A percentile compares a stretch with the other conserved stretches of the same genome.
Evolutionary conservation across 1,284 basidiomycete genomes (phyloP).

Genomic region (Trichosporon coremiiforme): DNA sequence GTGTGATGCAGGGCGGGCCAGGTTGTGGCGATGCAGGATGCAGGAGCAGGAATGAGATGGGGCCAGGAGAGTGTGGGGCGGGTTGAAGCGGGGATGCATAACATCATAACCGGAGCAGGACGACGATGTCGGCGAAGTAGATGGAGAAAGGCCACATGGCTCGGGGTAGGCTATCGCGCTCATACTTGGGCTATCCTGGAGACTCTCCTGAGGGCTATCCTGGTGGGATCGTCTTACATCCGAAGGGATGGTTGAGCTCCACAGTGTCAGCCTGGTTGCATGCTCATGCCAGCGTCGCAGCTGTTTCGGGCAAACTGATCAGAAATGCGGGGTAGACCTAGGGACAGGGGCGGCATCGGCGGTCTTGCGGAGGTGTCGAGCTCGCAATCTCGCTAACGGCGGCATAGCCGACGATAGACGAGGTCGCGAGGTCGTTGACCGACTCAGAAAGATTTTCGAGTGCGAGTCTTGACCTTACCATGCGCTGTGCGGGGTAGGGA

Average conservation of each 20-base stretch:
- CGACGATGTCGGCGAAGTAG: not conserved
- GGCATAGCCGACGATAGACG: not conserved
- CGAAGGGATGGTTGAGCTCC: not conserved
- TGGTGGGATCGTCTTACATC: not conserved
- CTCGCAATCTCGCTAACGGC: not conserved
- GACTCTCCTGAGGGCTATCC: not conserved
- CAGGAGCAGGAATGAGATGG: not conserved
- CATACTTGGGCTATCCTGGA: not conserved
- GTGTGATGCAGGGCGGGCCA: not conserved
- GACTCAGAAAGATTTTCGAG: not conserved
- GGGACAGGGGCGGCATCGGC: too few relatives aligned
- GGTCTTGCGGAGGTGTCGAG: not conserved
- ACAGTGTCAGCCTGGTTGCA: not conserved
- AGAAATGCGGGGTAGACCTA: not conserved
- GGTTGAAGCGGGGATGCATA: not conserved
- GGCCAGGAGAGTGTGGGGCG: not conserved
- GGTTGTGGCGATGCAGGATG: not conserved
- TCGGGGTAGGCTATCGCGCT: not conserved
- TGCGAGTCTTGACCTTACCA: not conserved
- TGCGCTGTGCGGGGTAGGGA: not conserved
- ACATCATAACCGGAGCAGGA: not conserved
- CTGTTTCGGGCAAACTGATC: slow-evolving; percentile 1
- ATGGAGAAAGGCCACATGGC: slow-evolving; percentile 11
- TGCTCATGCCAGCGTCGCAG: not conserved
- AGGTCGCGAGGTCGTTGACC: not conserved